Evolutionary conservation across 305 asterid species (phyloP).

Genomic region (Euphrasia arctica): DNA sequence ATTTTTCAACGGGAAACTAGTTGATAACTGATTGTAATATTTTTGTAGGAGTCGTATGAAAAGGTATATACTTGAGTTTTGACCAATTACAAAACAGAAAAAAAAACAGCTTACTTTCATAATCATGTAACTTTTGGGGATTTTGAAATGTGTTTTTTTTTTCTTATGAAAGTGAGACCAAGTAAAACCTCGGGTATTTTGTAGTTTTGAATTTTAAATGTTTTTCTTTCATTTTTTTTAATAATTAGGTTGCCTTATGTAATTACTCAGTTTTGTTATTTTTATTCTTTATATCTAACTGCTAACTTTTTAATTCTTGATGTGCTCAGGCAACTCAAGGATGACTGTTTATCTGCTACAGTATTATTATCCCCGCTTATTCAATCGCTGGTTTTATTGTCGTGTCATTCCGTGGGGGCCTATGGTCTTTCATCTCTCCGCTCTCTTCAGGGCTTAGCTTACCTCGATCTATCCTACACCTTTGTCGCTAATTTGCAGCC

Average conservation of each 20-base stretch:
- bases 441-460: constrained; percentile 59
- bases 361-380: constrained; percentile 58
- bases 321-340: constrained; percentile 72
- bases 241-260: too few relatives aligned
- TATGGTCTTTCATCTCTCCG: constrained; percentile 58
- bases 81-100: too few relatives aligned
- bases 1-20: too few relatives aligned
- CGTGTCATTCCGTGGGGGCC: constrained; percentile 66
- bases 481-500: constrained; percentile 70
- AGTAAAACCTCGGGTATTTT: neutral
- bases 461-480: constrained; percentile 80
- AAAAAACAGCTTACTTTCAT: too few relatives aligned
- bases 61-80: too few relatives aligned
- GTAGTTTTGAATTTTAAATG: too few relatives aligned
- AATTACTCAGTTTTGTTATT: neutral
- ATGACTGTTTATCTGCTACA: constrained; percentile 73
- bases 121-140: too few relatives aligned
- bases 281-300: constrained; percentile 15
- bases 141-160: too few relatives aligned
- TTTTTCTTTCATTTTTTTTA: too few relatives aligned
- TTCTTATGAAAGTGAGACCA: too few relatives aligned
- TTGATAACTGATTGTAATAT: too few relatives aligned
- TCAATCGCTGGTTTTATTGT: constrained; percentile 52
- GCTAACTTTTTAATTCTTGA: constrained; percentile 12
- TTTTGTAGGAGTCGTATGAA: too few relatives aligned